Conservation (phyloP, 805 yeast genomes). For the Suhomyces xylopsoci region DNA sequence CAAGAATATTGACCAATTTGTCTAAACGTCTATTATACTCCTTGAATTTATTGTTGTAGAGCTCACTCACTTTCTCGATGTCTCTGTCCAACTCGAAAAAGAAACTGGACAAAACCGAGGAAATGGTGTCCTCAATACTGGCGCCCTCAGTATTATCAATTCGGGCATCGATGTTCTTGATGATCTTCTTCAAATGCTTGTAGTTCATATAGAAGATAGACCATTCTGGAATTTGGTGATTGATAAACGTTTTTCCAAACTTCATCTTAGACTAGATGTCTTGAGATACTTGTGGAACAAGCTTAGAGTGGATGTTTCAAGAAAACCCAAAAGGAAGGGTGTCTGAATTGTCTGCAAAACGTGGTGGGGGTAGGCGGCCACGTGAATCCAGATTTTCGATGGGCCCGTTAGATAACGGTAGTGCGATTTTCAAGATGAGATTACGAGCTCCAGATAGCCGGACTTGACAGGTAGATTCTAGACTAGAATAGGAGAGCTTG, state of each 20-base stretch:
- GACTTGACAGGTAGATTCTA: background rate
- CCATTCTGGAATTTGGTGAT: slow-evolving; percentile 97
- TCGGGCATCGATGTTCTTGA: slow-evolving; percentile 56
- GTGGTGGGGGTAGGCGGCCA: slow-evolving; percentile 1
- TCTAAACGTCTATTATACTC: slow-evolving; percentile 74
- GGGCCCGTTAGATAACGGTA: slow-evolving; percentile 1
- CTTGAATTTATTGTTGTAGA: slow-evolving; percentile 66
- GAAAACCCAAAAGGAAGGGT: background rate
- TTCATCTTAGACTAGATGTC: slow-evolving; percentile 45
- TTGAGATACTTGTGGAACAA: background rate
- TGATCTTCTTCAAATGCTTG: slow-evolving; percentile 75
- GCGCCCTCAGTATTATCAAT: slow-evolving; percentile 31
- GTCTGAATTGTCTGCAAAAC: slow-evolving; percentile 2
- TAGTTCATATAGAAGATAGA: slow-evolving; percentile 77
- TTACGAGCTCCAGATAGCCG: background rate
- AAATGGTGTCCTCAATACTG: slow-evolving; percentile 18
- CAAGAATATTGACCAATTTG: slow-evolving; percentile 38
- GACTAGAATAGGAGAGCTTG: background rate
- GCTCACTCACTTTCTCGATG: slow-evolving; percentile 75
- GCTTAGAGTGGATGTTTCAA: background rate
- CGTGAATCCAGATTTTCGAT: slow-evolving; percentile 1
- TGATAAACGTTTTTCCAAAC: slow-evolving; percentile 73
- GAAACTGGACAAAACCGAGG: slow-evolving; percentile 54
- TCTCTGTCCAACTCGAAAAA: slow-evolving; percentile 77
- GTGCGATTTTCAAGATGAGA: background rate